Evolutionary conservation across 495 filamentous ascomycete genomes (phyloP).

Genomic region (Corynascus novoguineensis): DNA sequence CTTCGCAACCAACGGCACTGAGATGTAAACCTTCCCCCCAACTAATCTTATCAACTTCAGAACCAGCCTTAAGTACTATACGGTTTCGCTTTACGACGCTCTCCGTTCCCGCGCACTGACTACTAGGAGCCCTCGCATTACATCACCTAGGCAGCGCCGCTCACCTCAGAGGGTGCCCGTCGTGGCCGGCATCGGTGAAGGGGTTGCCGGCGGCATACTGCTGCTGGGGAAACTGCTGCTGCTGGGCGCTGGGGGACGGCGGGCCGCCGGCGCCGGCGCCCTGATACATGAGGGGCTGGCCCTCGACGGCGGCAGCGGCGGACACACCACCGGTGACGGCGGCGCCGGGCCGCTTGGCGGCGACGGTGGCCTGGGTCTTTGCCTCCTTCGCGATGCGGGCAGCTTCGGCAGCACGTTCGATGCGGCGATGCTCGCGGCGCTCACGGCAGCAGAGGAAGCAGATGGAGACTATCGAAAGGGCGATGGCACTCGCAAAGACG

Average conservation of each 20-base stretch:
- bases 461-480: slow-evolving; percentile 25
- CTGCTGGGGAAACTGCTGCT: slow-evolving; percentile 2
- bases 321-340: slow-evolving; percentile 66
- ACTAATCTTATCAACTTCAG: background rate
- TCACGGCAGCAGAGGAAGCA: slow-evolving; percentile 41
- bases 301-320: slow-evolving; percentile 56
- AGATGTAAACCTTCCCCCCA: background rate
- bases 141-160: background rate
- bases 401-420: slow-evolving; percentile 30
- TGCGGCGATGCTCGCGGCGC: slow-evolving; percentile 28
- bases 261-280: background rate
- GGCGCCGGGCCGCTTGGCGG: slow-evolving; percentile 36
- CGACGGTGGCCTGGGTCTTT: slow-evolving; percentile 22
- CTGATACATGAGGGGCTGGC: slow-evolving; percentile 32
- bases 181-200: slow-evolving; percentile 19
- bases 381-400: slow-evolving; percentile 35
- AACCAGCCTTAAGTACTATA: background rate
- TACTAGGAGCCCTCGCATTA: too few species aligned
- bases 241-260: background rate
- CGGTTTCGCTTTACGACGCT: background rate
- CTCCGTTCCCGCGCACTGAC: background rate
- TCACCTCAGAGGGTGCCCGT: slow-evolving; percentile 17
- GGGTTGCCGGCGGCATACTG: slow-evolving; percentile 20
- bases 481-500: slow-evolving; percentile 34
- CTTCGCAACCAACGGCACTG: background rate